phyloP scores from a whole-genome alignment of 2,329 filamentous ascomycete species.

The Tolypocladium ovalisporum region DNA sequence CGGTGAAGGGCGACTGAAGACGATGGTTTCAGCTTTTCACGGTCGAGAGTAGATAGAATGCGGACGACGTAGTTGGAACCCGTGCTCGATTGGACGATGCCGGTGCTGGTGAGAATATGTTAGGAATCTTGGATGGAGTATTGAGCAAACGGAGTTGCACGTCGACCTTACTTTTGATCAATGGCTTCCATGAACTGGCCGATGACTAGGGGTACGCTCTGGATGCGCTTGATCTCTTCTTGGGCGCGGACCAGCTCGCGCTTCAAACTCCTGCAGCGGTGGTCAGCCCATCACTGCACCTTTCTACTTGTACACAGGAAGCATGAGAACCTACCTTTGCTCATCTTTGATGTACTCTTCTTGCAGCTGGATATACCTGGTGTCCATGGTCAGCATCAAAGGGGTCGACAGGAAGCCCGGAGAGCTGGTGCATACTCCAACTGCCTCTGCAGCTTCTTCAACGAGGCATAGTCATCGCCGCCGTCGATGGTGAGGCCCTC shows the following conservation, averaged over 20 bases:
- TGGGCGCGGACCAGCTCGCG: constrained; percentile 93
- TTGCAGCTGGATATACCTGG: constrained; percentile 86
- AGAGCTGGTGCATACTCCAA: constrained; percentile 57
- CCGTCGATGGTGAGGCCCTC: constrained; percentile 74
- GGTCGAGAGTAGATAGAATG: constrained; percentile 95
- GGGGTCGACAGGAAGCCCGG: background rate
- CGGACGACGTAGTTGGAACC: constrained; percentile 98
- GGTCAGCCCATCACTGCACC: constrained; percentile 1
- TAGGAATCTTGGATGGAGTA: constrained; percentile 1
- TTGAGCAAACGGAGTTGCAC: constrained; percentile 1
- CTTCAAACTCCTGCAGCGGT: constrained; percentile 66
- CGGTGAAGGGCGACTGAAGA: constrained; percentile 96
- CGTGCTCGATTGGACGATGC: constrained; percentile 96
- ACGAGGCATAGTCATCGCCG: constrained; percentile 83
- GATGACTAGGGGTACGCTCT: constrained; percentile 95
- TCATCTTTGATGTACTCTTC: constrained; percentile 99
- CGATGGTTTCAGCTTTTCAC: constrained; percentile 94
- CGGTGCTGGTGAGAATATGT: constrained; percentile 52
- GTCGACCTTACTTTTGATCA: constrained; percentile 74
- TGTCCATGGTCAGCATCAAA: constrained; percentile 5
- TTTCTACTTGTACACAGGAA: background rate
- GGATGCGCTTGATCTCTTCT: constrained; percentile 98
- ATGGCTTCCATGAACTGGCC: constrained; percentile 99
- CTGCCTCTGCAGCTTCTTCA: constrained; percentile 95
- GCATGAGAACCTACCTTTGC: constrained; percentile 53